Base-by-base conservation (phyloP, 1,284 basidiomycete species). In the Fomitopsis pinicola region DNA sequence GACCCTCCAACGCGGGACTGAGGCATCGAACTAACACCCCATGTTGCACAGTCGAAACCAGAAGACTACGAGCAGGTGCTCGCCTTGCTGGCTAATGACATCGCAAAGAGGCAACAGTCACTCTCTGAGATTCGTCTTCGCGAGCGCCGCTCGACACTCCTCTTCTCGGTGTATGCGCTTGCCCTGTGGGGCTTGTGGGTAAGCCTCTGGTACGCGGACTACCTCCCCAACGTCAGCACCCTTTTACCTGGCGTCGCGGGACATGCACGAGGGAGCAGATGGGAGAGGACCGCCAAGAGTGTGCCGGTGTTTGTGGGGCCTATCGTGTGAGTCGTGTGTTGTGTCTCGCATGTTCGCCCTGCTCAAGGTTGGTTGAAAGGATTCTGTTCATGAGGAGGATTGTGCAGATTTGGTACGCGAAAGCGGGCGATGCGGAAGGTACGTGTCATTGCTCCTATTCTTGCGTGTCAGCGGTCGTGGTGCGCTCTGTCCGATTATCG, bases 351-450 rank as follows among this genome's bases (percentile, higher is more conserved):
- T 8, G 7, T 15, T 30, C 9, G 1, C 19, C 17, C 14, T 42
- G 42, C 40, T 45, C 19, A 56, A 22, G 7, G 19, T 14, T n/a
- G 2, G 10, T n/a, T 17, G 42, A 22, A 69, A 97, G 95, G 40
- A 89, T 97, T 58, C 78, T 95, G 61, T 91, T 91, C 68, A 85
- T 91, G 4, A 84, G 95, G 52, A 80, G 94, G 26, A 86, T 97
- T 55, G 86, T 97, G 52, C 89, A 93, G 67, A 82, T 91, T 67
- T 95, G 92, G 90, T 99, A 96, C 70, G 84, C 82, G 10, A 83
- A 91, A 58, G 94, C 92, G 70, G 91, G 91, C 2, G 87, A 89
- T 61, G 85, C 84, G 1, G 96, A 98, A 82, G 94, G 95, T 95
- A 64, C 14, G 15, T 40, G 28, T 17, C 48, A 15, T 33, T 10